Base-by-base conservation (phyloP, 1,284 basidiomycete species). In the Heterobasidion occidentale region DNA sequence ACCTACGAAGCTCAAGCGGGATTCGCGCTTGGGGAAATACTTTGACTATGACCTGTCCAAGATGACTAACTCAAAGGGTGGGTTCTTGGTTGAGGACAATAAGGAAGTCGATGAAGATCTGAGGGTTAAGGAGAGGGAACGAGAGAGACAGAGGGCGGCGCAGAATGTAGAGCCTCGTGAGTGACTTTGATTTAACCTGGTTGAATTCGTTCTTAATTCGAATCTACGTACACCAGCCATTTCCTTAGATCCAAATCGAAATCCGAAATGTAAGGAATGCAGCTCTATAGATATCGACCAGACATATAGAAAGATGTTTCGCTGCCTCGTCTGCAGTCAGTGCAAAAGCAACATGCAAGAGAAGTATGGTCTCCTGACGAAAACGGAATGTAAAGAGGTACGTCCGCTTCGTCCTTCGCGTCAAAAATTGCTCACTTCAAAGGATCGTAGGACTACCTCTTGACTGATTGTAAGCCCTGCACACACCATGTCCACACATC, bases 321-420 rank as follows among this genome's bases (percentile, higher is more conserved):
- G 84, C 14, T 88, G 91, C 67, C 67, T 83, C 17, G 92, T 99
- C 1, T 99, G 96, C 73, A 87, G 88, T 62, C 83, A 79, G 61
- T 98, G 95, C 74, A 92, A 94, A 73, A 86, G 93, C 64, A 85
- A 90, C 61, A 79, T 84, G 53, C 92, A 93, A 8, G 95, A 98
- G 66, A 88, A 87, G 69, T 99, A 98, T 70, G 93, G 92, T 69
- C 76, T 99, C 1, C 74, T 99, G 53, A 99, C 97, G 1, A 99
- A 99, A 77, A 98, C 97, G 0, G 97, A 99, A 71, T 98, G 95
- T 71, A 98, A 97, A 72, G 90, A 94, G 78, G 93, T 92, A 55
- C 56, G 77, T 60, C n/a, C 7, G n/a, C n/a, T n/a, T 12, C n/a
- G 38, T 12, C n/a, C 12, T 3, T 6, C 3, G 38, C n/a, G 38